Evolutionary conservation across 2,329 filamentous ascomycete species (phyloP), one percentile per base, ranked within the genome.

Genomic region (Fusarium sp.): DNA sequence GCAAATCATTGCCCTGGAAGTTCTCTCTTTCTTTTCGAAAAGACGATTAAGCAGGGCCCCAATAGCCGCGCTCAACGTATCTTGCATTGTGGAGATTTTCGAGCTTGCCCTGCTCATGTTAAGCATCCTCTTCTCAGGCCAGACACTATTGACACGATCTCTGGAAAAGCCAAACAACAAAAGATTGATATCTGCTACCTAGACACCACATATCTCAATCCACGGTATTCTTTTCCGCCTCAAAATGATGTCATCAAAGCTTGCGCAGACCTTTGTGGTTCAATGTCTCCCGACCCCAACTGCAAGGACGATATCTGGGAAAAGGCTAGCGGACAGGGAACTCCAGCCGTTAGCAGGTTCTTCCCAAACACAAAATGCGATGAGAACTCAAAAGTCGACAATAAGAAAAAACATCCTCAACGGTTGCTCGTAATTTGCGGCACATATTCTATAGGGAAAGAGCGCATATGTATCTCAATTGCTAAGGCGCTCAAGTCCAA

Each of bases 1-100:
- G 96, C 96, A 15, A 99, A 99, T 75, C 96, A 99, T 78, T 99
- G 96, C 75, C 96, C 96, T 0, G 96, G 96, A 1, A 98, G 94
- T 76, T 97, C 95, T 0, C 82, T 99, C 2, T 99, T 97, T 75
- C 85, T 99, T 1, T 98, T 98, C 73, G 92, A 98, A 78, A 98
- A 97, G 79, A 82, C 83, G 0, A 82, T 92, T 15, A 88, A 88
- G 4, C 90, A 88, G 72, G 88, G 90, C 2, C 81, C 85, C 17
- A 89, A 84, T 45, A 81, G 86, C 5, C 90, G 88, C 54, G 80
- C 88, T 5, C 94, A 97, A 73, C 89, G 96, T 6, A 92, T 99
- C 42, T 84, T 99, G 11, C 96, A 99, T 78, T 99, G 96, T 77
- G 96, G 96, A 49, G 96, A 99, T 78, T 99, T 99, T 77, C 88